Conservation (phyloP, 2,329 filamentous ascomycete genomes). For the Stachybotrys echinatus region DNA sequence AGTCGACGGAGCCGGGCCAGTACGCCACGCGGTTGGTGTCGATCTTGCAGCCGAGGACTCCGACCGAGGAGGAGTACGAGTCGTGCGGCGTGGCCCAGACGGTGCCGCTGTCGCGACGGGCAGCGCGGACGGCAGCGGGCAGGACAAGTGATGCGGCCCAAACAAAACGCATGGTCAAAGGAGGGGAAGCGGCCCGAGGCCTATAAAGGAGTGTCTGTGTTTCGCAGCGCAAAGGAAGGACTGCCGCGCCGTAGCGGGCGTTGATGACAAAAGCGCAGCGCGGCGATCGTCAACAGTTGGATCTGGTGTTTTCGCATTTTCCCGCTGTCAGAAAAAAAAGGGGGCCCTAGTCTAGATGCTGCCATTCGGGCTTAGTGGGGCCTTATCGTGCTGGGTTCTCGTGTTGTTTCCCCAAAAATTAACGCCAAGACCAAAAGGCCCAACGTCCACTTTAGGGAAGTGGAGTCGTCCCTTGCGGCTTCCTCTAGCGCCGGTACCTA, state of each 20-base stretch:
- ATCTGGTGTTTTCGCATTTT: not conserved
- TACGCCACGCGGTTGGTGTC: slow-evolving; percentile 56
- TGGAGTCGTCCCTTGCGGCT: too few species aligned
- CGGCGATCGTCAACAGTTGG: not conserved
- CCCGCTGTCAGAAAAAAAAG: not conserved
- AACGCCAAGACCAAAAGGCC: too few species aligned
- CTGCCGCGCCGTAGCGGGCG: slow-evolving; percentile 1
- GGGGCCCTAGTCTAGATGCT: not conserved
- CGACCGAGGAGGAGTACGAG: slow-evolving; percentile 51
- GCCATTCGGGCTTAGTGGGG: too few species aligned
- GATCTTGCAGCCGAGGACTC: slow-evolving; percentile 57
- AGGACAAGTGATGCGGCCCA: not conserved
- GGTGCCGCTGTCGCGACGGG: slow-evolving; percentile 7
- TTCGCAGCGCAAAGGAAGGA: not conserved
- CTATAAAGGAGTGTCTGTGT: not conserved
- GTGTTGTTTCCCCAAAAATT: too few species aligned
- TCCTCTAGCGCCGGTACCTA: too few species aligned
- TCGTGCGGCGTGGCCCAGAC: slow-evolving; percentile 48
- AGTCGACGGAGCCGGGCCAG: slow-evolving; percentile 51
- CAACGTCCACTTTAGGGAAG: too few species aligned
- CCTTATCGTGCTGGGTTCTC: too few species aligned
- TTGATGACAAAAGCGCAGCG: too few species aligned
- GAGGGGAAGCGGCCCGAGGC: too few species aligned
- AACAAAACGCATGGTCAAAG: not conserved
- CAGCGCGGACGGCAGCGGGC: not conserved